Evolutionary conservation across 352 stramenopile genomes (phyloP).

Genomic region (Pythium dissotocum): DNA sequence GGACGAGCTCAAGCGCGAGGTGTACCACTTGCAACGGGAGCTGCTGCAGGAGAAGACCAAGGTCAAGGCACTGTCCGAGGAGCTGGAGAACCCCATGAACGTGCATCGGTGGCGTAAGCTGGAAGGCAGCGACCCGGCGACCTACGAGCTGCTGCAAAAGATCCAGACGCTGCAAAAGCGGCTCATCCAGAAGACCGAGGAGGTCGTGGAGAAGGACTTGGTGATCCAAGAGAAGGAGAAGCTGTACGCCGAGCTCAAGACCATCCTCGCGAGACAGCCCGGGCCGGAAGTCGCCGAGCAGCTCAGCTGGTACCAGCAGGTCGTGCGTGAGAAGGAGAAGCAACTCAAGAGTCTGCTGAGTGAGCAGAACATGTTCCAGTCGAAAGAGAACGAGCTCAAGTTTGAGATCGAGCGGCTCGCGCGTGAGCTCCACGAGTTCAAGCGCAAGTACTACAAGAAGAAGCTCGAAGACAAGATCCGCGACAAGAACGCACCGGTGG

Average conservation of each 20-base stretch:
- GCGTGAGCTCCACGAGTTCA: constrained; percentile 93
- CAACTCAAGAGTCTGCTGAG: constrained; percentile 96
- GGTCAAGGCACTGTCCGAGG: constrained; percentile 94
- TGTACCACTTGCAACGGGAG: constrained; percentile 90
- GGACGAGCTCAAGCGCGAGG: constrained; percentile 88
- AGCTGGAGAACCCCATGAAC: constrained; percentile 98
- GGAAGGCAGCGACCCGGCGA: constrained; percentile 95
- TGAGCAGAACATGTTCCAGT: constrained; percentile 97
- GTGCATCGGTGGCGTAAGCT: constrained; percentile 97
- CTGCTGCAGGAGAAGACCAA: constrained; percentile 95
- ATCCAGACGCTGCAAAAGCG: constrained; percentile 95
- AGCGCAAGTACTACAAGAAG: constrained; percentile 96
- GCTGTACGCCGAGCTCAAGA: constrained; percentile 94
- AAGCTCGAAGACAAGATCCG: constrained; percentile 88
- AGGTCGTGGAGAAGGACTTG: constrained; percentile 94
- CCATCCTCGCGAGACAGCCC: constrained; percentile 90
- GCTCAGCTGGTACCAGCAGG: constrained; percentile 93
- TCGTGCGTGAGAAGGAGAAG: constrained; percentile 95
- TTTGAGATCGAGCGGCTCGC: constrained; percentile 94
- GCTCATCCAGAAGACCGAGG: constrained; percentile 95
- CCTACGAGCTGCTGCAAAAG: constrained; percentile 96
- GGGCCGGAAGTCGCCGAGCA: constrained; percentile 95
- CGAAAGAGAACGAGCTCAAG: constrained; percentile 94
- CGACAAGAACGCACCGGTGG: constrained; percentile 45
- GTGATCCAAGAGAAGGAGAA: constrained; percentile 97